Evolutionary conservation across 139 green algal species (phyloP).

Genomic region (Ettlia oleoabundans): DNA sequence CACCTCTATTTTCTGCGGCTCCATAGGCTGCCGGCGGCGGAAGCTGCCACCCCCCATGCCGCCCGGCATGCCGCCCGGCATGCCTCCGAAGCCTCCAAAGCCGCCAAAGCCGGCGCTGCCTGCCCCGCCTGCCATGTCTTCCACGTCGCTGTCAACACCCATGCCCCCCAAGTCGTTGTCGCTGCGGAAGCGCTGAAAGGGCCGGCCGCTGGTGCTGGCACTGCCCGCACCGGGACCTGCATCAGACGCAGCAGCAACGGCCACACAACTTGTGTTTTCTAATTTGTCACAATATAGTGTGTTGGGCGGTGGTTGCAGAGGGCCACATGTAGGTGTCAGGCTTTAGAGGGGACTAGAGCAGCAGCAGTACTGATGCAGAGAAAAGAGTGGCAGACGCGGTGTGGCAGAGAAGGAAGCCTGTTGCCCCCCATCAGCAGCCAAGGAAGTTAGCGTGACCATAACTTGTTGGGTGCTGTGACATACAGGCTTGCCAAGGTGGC

Average conservation of each 20-base stretch:
- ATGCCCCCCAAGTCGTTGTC: neutral
- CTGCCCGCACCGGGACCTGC: neutral
- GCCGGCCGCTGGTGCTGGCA: neutral
- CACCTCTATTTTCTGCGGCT: constrained; percentile 40
- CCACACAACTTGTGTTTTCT: too few species aligned
- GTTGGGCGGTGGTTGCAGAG: too few species aligned
- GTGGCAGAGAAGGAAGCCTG: too few species aligned
- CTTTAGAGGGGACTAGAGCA: too few species aligned
- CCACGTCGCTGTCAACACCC: neutral
- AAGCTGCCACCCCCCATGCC: neutral
- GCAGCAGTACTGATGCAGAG: too few species aligned
- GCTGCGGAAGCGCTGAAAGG: neutral
- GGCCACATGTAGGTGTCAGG: too few species aligned
- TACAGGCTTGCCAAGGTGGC: too few species aligned
- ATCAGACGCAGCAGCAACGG: neutral
- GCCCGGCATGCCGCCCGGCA: constrained; percentile 28
- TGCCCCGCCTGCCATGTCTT: neutral
- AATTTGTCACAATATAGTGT: too few species aligned
- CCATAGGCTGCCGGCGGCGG: neutral
- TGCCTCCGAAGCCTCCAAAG: neutral
- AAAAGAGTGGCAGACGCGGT: too few species aligned
- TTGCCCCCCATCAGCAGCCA: too few species aligned
- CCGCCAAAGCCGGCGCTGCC: constrained; percentile 4
- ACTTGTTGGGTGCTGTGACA: too few species aligned
- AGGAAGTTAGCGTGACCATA: too few species aligned